These are phyloP conservation scores for Boletellus sp. DNA, from an alignment of 768 basidiomycete genomes.

Conservation along the genomic window DNA sequence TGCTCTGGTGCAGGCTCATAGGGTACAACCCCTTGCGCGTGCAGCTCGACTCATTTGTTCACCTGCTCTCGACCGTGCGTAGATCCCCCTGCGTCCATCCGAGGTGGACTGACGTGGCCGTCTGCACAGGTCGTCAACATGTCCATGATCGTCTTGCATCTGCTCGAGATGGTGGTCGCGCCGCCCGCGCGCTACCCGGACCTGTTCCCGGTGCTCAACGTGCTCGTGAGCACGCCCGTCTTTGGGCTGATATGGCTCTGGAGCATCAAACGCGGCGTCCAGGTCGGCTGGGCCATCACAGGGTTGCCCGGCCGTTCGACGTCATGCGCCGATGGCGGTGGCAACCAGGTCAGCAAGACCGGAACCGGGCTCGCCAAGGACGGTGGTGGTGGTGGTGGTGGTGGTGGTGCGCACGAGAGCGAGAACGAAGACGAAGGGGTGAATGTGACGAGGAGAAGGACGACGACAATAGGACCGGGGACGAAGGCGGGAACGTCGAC, in stretches of 20 bases:
- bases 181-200: conserved; percentile 82
- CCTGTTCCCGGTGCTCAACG: conserved; percentile 80
- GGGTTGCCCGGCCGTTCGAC: conserved; percentile 38
- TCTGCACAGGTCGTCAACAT: conserved; percentile 49
- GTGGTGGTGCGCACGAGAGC: not conserved
- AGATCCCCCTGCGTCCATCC: not conserved
- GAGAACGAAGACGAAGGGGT: conserved; percentile 5
- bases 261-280: conserved; percentile 78
- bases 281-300: conserved; percentile 76
- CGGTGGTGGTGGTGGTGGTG: no score
- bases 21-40: conserved; percentile 68
- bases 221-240: conserved; percentile 74
- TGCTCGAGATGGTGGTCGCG: conserved; percentile 54
- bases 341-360: not conserved
- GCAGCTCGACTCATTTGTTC: conserved; percentile 44
- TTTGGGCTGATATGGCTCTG: conserved; percentile 85
- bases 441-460: not conserved
- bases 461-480: not conserved
- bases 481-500: no score
- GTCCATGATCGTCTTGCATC: conserved; percentile 53
- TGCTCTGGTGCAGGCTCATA: conserved; percentile 80
- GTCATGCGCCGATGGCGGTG: not conserved
- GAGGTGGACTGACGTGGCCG: not conserved
- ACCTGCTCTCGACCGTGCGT: conserved; percentile 51
- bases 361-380: not conserved